phyloP scores from a whole-genome alignment of 2,329 filamentous ascomycete genomes.

The Hymenoscyphus linearis region DNA sequence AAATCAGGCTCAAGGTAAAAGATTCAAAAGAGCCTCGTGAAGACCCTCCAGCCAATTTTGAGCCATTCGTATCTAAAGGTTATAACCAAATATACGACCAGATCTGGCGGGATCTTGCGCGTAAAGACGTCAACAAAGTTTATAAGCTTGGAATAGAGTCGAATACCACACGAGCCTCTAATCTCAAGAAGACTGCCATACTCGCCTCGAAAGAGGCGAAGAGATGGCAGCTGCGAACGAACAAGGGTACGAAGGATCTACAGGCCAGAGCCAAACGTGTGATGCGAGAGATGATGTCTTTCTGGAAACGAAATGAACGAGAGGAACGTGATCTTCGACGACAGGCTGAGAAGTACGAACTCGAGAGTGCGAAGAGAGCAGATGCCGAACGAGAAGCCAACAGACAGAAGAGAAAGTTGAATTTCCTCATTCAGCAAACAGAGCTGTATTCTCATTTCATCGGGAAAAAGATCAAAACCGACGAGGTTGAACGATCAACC shows the following conservation, averaged over 20 bases:
- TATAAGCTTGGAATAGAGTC: slow-evolving; percentile 84
- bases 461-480: slow-evolving; percentile 97
- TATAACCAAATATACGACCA: slow-evolving; percentile 97
- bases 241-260: slow-evolving; percentile 97
- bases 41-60: slow-evolving; percentile 38
- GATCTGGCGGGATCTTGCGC: slow-evolving; percentile 91
- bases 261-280: slow-evolving; percentile 95
- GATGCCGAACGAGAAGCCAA: slow-evolving; percentile 97
- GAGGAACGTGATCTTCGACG: slow-evolving; percentile 94
- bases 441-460: slow-evolving; percentile 99
- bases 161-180: slow-evolving; percentile 82
- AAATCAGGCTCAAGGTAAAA: slow-evolving; percentile 60
- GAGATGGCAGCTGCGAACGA: slow-evolving; percentile 93
- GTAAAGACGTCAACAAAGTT: slow-evolving; percentile 90
- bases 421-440: slow-evolving; percentile 98
- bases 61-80: slow-evolving; percentile 73
- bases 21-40: slow-evolving; percentile 36
- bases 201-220: slow-evolving; percentile 95
- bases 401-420: slow-evolving; percentile 95
- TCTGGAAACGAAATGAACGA: slow-evolving; percentile 98
- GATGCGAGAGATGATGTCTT: slow-evolving; percentile 99
- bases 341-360: slow-evolving; percentile 88
- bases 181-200: slow-evolving; percentile 95
- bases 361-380: slow-evolving; percentile 93
- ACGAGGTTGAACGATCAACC: slow-evolving; percentile 86